phyloP scores from a whole-genome alignment of 2,329 filamentous ascomycete species.

The Davidsoniella australis region DNA sequence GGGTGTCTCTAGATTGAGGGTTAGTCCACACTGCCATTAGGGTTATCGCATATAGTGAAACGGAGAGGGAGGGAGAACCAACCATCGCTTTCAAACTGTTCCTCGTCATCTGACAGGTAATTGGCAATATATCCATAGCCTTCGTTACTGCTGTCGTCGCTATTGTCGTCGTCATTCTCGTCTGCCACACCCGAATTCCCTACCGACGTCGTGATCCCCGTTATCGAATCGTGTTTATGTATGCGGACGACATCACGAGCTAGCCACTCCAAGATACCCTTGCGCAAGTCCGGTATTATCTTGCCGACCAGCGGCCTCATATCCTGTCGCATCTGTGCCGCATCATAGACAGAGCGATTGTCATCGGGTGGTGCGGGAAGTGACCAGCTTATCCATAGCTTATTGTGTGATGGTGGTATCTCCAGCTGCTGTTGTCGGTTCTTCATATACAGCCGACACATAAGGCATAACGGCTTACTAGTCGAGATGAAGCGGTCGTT shows the following conservation, averaged over 20 bases:
- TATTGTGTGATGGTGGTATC: not conserved
- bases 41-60: too few relatives aligned
- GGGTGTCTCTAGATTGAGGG: too few relatives aligned
- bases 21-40: too few relatives aligned
- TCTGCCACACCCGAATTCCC: not conserved
- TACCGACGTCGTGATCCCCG: not conserved
- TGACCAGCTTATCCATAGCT: constrained; percentile 4
- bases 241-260: not conserved
- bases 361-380: not conserved
- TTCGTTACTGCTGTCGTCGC: too few relatives aligned
- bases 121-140: too few relatives aligned
- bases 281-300: not conserved
- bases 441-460: constrained; percentile 5
- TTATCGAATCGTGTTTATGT: not conserved
- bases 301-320: constrained; percentile 1
- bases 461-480: constrained; percentile 2
- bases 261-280: not conserved
- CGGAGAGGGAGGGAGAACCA: too few relatives aligned
- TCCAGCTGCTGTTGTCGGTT: not conserved
- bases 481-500: not conserved
- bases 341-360: not conserved
- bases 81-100: too few relatives aligned
- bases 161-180: too few relatives aligned
- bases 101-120: too few relatives aligned
- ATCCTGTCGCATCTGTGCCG: not conserved